phyloP scores from a whole-genome alignment of 371 early-diverging fungal genomes.

The Actinomortierella wolfii region DNA sequence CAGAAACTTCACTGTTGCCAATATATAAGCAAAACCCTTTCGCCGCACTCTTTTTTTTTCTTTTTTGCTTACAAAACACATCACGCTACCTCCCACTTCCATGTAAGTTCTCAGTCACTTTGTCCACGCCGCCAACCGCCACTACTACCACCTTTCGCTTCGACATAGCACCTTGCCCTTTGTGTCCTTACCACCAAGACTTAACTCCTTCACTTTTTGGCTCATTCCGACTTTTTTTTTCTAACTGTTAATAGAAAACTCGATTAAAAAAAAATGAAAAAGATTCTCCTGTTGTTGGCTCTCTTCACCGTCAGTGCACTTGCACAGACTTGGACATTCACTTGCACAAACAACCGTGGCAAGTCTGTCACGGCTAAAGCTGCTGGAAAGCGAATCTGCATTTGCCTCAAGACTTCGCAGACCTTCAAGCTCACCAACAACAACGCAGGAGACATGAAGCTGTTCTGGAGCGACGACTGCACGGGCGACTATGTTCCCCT shows the following conservation, averaged over 20 bases:
- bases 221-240: conserved; percentile 1
- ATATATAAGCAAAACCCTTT: too few species aligned
- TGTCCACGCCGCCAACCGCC: too few species aligned
- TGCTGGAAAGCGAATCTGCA: conserved; percentile 2
- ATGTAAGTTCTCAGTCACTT: too few species aligned
- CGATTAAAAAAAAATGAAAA: conserved; percentile 10
- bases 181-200: too few species aligned
- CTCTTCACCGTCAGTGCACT: conserved; percentile 5
- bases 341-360: conserved; percentile 6
- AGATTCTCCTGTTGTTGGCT: conserved; percentile 1
- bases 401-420: conserved; percentile 15
- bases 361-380: neutral
- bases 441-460: conserved; percentile 9
- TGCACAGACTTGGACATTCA: neutral
- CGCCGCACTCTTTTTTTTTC: too few species aligned
- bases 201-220: too few species aligned
- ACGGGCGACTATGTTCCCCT: conserved; percentile 7
- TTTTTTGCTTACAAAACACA: too few species aligned
- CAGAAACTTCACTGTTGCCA: too few species aligned
- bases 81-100: too few species aligned
- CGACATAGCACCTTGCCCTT: too few species aligned
- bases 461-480: conserved; percentile 18
- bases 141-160: too few species aligned
- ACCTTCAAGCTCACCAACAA: conserved; percentile 12
- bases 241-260: too few species aligned